Percentiles rank a stretch among this genome's conserved stretches.
phyloP scores from a whole-genome alignment of 805 yeast genomes.

The Saturnispora galanensis region DNA sequence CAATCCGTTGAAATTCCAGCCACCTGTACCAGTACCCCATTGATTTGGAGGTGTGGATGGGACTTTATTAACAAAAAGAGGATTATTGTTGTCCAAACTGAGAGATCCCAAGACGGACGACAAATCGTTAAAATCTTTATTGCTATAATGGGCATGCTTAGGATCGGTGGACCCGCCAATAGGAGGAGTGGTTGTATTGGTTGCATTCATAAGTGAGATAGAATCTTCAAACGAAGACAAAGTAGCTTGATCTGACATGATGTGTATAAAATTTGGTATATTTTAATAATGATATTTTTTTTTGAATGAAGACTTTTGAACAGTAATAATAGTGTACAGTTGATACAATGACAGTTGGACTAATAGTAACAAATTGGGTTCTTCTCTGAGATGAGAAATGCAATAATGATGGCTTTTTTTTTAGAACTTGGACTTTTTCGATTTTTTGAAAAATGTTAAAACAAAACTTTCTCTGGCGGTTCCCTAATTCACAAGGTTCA shows the following conservation, averaged over 20 bases:
- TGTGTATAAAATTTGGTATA: background rate
- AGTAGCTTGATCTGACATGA: constrained; percentile 29
- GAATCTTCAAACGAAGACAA: constrained; percentile 26
- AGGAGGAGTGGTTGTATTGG: constrained; percentile 26
- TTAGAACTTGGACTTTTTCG: too few species aligned
- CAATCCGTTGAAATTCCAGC: constrained; percentile 11
- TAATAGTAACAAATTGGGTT: constrained; percentile 6
- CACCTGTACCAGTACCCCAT: constrained; percentile 13
- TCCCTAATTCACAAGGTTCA: too few species aligned
- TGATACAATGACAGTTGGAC: constrained; percentile 7
- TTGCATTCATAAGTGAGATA: constrained; percentile 16
- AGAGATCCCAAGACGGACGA: constrained; percentile 39
- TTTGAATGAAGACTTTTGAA: background rate
- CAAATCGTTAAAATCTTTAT: constrained; percentile 29
- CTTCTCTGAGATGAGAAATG: background rate
- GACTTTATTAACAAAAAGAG: constrained; percentile 14
- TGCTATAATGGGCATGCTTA: constrained; percentile 10
- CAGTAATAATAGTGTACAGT: constrained; percentile 5
- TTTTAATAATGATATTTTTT: background rate
- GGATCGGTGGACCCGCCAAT: constrained; percentile 18
- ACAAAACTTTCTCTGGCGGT: background rate
- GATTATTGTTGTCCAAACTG: constrained; percentile 28
- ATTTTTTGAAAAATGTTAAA: background rate
- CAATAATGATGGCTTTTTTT: too few species aligned
- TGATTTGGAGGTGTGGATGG: constrained; percentile 24